phyloP scores from a whole-genome alignment of 148 eudicot species.

The Arbutus unedo region DNA sequence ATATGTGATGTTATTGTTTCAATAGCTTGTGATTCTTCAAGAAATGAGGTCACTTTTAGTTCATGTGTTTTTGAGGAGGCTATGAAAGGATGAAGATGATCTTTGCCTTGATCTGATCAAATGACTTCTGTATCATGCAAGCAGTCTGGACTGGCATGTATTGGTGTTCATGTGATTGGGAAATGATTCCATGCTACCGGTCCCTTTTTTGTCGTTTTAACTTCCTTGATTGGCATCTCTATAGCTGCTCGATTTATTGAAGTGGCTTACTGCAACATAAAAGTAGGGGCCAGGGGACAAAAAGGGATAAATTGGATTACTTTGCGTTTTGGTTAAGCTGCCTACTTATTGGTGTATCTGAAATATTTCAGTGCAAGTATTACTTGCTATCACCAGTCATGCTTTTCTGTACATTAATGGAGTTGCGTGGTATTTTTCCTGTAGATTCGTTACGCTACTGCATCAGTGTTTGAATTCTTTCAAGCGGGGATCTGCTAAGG shows the following conservation, averaged over 20 bases:
- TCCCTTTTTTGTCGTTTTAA: neutral
- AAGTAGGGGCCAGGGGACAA: neutral
- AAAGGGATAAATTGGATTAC: neutral
- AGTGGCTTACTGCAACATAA: neutral
- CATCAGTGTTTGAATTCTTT: slow-evolving; percentile 74
- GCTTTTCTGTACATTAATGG: neutral
- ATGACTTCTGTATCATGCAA: neutral
- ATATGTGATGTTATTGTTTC: neutral
- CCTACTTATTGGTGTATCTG: neutral
- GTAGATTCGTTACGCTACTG: slow-evolving; percentile 75
- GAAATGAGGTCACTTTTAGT: neutral
- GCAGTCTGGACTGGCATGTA: neutral
- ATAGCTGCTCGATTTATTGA: neutral
- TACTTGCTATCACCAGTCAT: neutral
- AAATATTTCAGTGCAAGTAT: neutral
- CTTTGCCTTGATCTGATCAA: neutral
- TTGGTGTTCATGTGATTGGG: neutral
- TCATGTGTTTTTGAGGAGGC: neutral
- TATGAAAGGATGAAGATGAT: neutral
- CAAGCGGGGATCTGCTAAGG: slow-evolving; percentile 76
- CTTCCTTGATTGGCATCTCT: neutral
- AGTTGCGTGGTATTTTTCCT: slow-evolving; percentile 9
- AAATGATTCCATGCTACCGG: neutral
- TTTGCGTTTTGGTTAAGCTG: neutral
- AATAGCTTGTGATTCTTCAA: neutral